Base-by-base conservation (phyloP, 331 rosid species). In the Quercus tomentella region DNA sequence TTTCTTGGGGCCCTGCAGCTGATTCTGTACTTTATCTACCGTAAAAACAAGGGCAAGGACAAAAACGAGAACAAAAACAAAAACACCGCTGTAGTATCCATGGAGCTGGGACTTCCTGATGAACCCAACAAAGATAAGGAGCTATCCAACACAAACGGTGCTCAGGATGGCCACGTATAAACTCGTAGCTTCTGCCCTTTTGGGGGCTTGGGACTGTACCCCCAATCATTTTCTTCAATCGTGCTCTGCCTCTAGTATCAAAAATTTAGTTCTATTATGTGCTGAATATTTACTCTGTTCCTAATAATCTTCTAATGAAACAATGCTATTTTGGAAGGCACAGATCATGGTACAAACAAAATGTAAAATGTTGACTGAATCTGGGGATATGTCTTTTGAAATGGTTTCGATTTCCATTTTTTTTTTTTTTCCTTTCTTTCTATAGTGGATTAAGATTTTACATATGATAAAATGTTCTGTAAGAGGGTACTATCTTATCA, bases 1-100 rank as follows among this genome's bases (percentile, higher is more conserved):
- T 91, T 72, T 18, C 79, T 93, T 22, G 97, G 97, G 72, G 6
- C 89, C 72, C 14, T 82, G 66, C 97, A 91, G 89, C 84, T 93
- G 15, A 74, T 91, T 35, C 30, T 93, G 86, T 93, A 93, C 81
- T 74, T 87, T 82, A 82, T 91, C 63, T 93, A 89, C 89, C 89
- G 84, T 25, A 82, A 75, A 74, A 82, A 76, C n/a, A 85, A 89
- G 73, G 87, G 82, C 45, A 84, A 89, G 73, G 87, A 78, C 25
- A 72, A 66, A 76, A 8, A 8, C 45, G 45, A 41, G 45, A 41
- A 41, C 45, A 82, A 88, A 74, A 41, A 41, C 45, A 82, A 88
- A 74, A 56, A 70, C 41, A 57, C 28, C 30, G 55, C 45, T 21
- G 89, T 84, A 25, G 92, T 76, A 28, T 77, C 84, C 7, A 4